These are phyloP conservation scores for Medicago arabica DNA, from an alignment of 306 rosid species.

Conservation along the genomic window DNA sequence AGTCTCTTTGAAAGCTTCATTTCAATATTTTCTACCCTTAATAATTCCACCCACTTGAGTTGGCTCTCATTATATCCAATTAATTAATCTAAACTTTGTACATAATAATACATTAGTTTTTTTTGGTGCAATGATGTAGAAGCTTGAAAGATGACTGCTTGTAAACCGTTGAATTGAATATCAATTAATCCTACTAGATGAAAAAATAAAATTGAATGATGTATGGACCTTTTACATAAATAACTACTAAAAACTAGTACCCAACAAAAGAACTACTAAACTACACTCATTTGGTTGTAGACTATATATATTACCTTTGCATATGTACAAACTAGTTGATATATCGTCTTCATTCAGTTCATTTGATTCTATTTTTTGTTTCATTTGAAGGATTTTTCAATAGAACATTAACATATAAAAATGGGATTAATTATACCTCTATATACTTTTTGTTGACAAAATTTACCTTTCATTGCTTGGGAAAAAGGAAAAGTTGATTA, in stretches of 20 bases:
- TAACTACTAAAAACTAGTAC: not conserved
- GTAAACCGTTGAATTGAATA: not conserved
- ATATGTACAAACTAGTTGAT: not conserved
- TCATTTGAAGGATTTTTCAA: not conserved
- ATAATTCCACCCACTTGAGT: slow-evolving; percentile 56
- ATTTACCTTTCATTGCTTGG: slow-evolving; percentile 26
- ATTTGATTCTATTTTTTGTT: slow-evolving; percentile 10
- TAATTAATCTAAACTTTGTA: not conserved
- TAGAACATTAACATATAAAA: not conserved
- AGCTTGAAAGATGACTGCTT: not conserved
- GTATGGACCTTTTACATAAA: not conserved
- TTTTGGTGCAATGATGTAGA: slow-evolving; percentile 11
- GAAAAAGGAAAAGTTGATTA: slow-evolving; percentile 37
- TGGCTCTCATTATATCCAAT: slow-evolving; percentile 49
- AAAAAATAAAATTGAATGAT: not conserved
- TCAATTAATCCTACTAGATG: not conserved
- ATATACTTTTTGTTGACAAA: slow-evolving; percentile 28
- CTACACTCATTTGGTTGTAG: no score
- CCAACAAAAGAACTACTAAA: not conserved
- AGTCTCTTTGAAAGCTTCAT: slow-evolving; percentile 56
- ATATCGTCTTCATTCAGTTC: not conserved
- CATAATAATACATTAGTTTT: not conserved
- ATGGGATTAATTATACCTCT: not conserved
- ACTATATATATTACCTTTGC: not conserved
- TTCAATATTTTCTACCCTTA: slow-evolving; percentile 53